Percentiles rank a stretch among this genome's conserved stretches.
Evolutionary conservation across 2,329 filamentous ascomycete species (phyloP).

Genomic region (Xenosphaeropsis pyriputrescens): DNA sequence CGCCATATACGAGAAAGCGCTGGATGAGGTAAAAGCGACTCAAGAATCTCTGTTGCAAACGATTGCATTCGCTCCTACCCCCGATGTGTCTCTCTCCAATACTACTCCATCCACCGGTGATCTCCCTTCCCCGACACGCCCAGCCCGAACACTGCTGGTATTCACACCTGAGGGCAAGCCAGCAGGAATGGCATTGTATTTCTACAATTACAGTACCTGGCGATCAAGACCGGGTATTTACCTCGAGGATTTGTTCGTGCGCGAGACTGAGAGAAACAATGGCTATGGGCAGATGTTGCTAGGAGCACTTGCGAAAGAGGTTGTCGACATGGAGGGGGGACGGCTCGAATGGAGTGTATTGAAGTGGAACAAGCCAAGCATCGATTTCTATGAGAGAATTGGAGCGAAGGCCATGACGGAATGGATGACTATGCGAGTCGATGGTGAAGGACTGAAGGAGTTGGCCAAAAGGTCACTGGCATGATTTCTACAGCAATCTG

Average conservation of each 20-base stretch:
- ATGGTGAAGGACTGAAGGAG: conserved; percentile 47
- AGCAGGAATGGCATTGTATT: conserved; percentile 78
- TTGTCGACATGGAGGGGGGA: conserved; percentile 54
- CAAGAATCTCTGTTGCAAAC: conserved; percentile 56
- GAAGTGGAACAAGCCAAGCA: conserved; percentile 85
- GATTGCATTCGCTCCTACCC: conserved; percentile 55
- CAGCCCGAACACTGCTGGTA: conserved; percentile 64
- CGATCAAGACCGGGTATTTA: conserved; percentile 76
- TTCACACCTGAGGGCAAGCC: conserved; percentile 28
- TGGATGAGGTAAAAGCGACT: conserved; percentile 63
- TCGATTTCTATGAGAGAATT: conserved; percentile 68
- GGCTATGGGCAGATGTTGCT: conserved; percentile 73
- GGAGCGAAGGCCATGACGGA: conserved; percentile 54
- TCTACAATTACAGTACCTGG: conserved; percentile 96
- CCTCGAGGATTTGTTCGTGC: conserved; percentile 85
- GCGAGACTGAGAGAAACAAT: conserved; percentile 50
- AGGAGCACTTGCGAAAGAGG: conserved; percentile 64
- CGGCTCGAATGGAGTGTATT: conserved; percentile 83
- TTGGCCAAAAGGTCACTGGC: conserved; percentile 24
- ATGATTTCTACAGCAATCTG: too few relatives aligned
- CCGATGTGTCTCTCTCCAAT: conserved; percentile 26
- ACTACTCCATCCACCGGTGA: conserved; percentile 28
- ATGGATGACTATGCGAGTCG: conserved; percentile 65
- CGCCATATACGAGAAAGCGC: conserved; percentile 74
- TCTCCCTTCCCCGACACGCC: conserved; percentile 37